These are phyloP conservation scores for Trametes polyzona DNA, from an alignment of 1,284 basidiomycete species.

Conservation along the genomic window DNA sequence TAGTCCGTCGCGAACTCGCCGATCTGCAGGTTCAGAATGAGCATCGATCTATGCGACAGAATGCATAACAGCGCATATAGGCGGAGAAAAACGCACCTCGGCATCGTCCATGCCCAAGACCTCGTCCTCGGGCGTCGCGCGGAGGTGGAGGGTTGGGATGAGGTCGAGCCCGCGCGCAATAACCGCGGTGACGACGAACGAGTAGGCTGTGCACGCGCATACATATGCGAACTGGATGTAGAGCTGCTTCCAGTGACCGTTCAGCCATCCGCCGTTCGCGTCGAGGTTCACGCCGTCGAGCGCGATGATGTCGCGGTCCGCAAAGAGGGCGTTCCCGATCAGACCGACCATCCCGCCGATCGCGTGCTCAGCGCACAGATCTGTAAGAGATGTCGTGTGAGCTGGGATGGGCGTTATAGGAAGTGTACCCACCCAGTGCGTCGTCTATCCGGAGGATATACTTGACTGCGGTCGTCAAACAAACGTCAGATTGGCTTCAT, in stretches of 20 bases:
- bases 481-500: constrained; percentile 16
- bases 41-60: not conserved
- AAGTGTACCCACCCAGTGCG: constrained; percentile 50
- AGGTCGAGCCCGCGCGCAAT: constrained; percentile 74
- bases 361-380: constrained; percentile 91
- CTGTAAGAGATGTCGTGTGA: too few relatives aligned
- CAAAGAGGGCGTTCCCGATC: constrained; percentile 81
- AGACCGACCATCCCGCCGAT: constrained; percentile 89
- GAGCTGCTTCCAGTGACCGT: constrained; percentile 74
- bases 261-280: constrained; percentile 72
- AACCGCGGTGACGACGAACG: constrained; percentile 70
- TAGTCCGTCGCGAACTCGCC: constrained; percentile 81
- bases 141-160: constrained; percentile 79
- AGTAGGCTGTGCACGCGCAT: constrained; percentile 66
- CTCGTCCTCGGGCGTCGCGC: constrained; percentile 78
- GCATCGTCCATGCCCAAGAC: constrained; percentile 88
- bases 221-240: constrained; percentile 88
- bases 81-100: constrained; percentile 54
- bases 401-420: not conserved
- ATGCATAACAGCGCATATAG: not conserved
- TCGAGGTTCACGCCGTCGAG: constrained; percentile 79
- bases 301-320: constrained; percentile 61
- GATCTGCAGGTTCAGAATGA: constrained; percentile 46
- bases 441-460: constrained; percentile 75
- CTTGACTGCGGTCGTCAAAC: constrained; percentile 61